phyloP scores from a whole-genome alignment of 768 basidiomycete genomes.

The Phanerochaete carnosa region DNA sequence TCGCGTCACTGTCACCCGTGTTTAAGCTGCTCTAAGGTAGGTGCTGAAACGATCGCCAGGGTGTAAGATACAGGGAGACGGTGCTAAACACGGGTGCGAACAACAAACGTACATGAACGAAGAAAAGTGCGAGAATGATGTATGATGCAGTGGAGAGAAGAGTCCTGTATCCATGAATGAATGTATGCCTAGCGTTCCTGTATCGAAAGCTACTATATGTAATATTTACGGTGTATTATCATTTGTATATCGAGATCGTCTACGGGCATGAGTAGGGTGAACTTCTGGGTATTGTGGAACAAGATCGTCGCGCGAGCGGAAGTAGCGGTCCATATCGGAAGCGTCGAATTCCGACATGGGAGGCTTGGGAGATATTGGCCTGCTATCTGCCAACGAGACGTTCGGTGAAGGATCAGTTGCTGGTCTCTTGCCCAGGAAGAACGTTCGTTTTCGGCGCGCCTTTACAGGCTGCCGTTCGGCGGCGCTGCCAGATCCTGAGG shows the following conservation, averaged over 20 bases:
- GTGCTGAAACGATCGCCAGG: slow-evolving; percentile 2
- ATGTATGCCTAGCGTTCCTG: slow-evolving; percentile 6
- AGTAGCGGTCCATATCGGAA: slow-evolving; percentile 75
- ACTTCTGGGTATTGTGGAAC: slow-evolving; percentile 24
- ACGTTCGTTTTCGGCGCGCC: slow-evolving; percentile 74
- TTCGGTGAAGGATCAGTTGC: slow-evolving; percentile 10
- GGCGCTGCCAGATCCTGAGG: slow-evolving; percentile 30
- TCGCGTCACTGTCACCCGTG: slow-evolving; percentile 21
- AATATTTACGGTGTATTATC: slow-evolving; percentile 7
- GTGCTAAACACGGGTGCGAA: neutral
- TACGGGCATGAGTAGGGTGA: slow-evolving; percentile 20
- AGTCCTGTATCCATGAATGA: slow-evolving; percentile 10
- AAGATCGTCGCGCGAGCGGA: slow-evolving; percentile 39
- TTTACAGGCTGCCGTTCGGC: slow-evolving; percentile 57
- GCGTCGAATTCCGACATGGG: slow-evolving; percentile 59
- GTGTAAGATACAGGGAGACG: slow-evolving; percentile 11
- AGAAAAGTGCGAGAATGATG: slow-evolving; percentile 1
- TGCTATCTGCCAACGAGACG: neutral
- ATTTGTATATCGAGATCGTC: slow-evolving; percentile 10
- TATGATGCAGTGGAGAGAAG: neutral
- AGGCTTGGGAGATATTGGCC: slow-evolving; percentile 29
- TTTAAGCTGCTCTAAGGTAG: slow-evolving; percentile 20
- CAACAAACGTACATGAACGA: slow-evolving; percentile 1
- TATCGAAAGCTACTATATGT: slow-evolving; percentile 3
- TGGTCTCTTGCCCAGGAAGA: slow-evolving; percentile 48